These are phyloP conservation scores for Cercospora sp. DNA, from an alignment of 2,329 filamentous ascomycete species.

Conservation along the genomic window DNA sequence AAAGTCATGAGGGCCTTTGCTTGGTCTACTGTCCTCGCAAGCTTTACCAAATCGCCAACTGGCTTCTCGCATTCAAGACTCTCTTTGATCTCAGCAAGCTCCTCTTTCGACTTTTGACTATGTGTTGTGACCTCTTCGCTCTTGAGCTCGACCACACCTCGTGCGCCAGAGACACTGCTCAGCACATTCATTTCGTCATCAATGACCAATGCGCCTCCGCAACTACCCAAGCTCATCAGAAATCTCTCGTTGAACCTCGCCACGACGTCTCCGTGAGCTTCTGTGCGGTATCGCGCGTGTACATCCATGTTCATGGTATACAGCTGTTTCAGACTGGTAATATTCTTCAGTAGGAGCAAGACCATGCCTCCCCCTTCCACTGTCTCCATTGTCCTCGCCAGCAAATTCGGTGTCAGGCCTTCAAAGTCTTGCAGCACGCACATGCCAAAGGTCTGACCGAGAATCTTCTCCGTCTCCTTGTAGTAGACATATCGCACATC, in stretches of 20 bases:
- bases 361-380: slow-evolving; percentile 95
- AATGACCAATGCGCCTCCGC: slow-evolving; percentile 89
- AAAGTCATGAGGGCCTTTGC: slow-evolving; percentile 97
- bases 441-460: slow-evolving; percentile 98
- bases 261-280: slow-evolving; percentile 91
- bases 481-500: slow-evolving; percentile 99
- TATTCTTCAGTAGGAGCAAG: slow-evolving; percentile 86
- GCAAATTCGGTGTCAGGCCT: slow-evolving; percentile 92
- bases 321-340: slow-evolving; percentile 94
- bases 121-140: slow-evolving; percentile 72
- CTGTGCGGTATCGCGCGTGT: slow-evolving; percentile 92
- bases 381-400: slow-evolving; percentile 93
- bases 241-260: slow-evolving; percentile 98
- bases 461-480: slow-evolving; percentile 98
- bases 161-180: slow-evolving; percentile 85
- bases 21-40: slow-evolving; percentile 91
- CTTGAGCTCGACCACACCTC: slow-evolving; percentile 73
- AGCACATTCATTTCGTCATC: slow-evolving; percentile 98
- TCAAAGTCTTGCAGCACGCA: slow-evolving; percentile 98
- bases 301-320: slow-evolving; percentile 98
- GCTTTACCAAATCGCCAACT: slow-evolving; percentile 76
- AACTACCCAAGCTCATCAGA: slow-evolving; percentile 90
- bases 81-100: slow-evolving; percentile 85
- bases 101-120: slow-evolving; percentile 67
- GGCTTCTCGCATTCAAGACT: slow-evolving; percentile 81